Conservation (phyloP, 306 rosid species). For the Amphicarpaea edgeworthii region DNA sequence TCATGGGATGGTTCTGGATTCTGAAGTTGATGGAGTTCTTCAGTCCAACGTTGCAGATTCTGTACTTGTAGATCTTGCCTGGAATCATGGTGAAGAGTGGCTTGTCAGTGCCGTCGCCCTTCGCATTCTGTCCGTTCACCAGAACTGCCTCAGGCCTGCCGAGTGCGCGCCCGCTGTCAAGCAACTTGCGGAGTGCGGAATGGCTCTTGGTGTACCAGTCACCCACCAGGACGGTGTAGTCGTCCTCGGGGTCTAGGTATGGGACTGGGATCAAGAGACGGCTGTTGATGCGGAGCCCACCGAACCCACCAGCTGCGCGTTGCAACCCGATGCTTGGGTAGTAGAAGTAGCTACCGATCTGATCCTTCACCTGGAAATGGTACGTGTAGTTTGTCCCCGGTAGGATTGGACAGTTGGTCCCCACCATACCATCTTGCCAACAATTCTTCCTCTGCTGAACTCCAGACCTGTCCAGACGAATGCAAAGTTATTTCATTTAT, state of each 20-base stretch:
- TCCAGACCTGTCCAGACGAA: slow-evolving; percentile 78
- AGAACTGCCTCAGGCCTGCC: slow-evolving; percentile 76
- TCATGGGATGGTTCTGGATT: slow-evolving; percentile 74
- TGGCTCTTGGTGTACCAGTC: slow-evolving; percentile 91
- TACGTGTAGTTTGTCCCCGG: slow-evolving; percentile 79
- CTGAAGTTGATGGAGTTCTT: slow-evolving; percentile 75
- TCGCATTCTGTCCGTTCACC: slow-evolving; percentile 68
- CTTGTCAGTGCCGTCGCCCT: slow-evolving; percentile 65
- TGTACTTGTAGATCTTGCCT: slow-evolving; percentile 77
- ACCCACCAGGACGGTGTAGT: slow-evolving; percentile 76
- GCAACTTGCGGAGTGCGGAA: slow-evolving; percentile 43
- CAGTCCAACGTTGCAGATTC: slow-evolving; percentile 82
- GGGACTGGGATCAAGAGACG: slow-evolving; percentile 84
- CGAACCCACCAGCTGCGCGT: slow-evolving; percentile 71
- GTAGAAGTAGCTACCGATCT: slow-evolving; percentile 78
- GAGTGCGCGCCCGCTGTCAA: slow-evolving; percentile 68
- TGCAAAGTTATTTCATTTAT: too few species aligned
- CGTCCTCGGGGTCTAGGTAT: slow-evolving; percentile 80
- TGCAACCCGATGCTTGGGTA: slow-evolving; percentile 69
- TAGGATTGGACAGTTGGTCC: slow-evolving; percentile 80
- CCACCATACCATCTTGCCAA: slow-evolving; percentile 82
- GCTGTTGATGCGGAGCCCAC: slow-evolving; percentile 75
- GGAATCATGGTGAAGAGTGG: slow-evolving; percentile 81
- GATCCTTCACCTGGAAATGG: slow-evolving; percentile 84
- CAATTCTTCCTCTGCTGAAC: slow-evolving; percentile 84